A percentile compares a stretch with the other conserved stretches of the same genome.
Conservation (phyloP, 345 rosid genomes). For the Populus pruinosa region DNA sequence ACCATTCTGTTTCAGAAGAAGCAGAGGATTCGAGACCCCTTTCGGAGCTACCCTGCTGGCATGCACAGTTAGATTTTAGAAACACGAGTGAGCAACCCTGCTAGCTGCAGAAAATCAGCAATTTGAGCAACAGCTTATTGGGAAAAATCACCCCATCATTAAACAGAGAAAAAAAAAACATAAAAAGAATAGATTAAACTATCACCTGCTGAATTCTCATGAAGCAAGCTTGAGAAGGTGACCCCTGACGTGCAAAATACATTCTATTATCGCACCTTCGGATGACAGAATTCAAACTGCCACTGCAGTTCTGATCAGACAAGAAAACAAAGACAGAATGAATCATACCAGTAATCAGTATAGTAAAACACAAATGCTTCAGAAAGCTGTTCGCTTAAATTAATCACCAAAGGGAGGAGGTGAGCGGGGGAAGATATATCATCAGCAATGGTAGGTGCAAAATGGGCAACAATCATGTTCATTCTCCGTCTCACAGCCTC, state of each 20-base stretch:
- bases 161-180: not conserved
- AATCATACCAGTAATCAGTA: not conserved
- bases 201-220: constrained; percentile 64
- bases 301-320: constrained; percentile 63
- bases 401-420: constrained; percentile 60
- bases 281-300: constrained; percentile 52
- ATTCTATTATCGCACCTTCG: constrained; percentile 53
- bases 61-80: not conserved
- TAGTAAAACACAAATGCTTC: not conserved
- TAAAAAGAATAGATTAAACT: not conserved
- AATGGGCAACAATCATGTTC: constrained; percentile 57
- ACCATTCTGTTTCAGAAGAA: too few species aligned
- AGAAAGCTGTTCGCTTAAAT: not conserved
- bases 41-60: not conserved
- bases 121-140: too few species aligned
- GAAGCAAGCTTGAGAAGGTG: constrained; percentile 56
- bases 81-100: too few species aligned
- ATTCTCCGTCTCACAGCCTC: constrained; percentile 61
- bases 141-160: too few species aligned
- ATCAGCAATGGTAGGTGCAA: constrained; percentile 24
- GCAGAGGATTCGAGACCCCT: not conserved
- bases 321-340: not conserved
- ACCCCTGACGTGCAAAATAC: constrained; percentile 64
- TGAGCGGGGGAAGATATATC: constrained; percentile 40
- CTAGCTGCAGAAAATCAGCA: too few species aligned